A percentile compares a stretch with the other conserved stretches of the same genome.
These are phyloP conservation scores for Verticillium nubilum DNA, from an alignment of 2,329 filamentous ascomycete species.

Conservation along the genomic window DNA sequence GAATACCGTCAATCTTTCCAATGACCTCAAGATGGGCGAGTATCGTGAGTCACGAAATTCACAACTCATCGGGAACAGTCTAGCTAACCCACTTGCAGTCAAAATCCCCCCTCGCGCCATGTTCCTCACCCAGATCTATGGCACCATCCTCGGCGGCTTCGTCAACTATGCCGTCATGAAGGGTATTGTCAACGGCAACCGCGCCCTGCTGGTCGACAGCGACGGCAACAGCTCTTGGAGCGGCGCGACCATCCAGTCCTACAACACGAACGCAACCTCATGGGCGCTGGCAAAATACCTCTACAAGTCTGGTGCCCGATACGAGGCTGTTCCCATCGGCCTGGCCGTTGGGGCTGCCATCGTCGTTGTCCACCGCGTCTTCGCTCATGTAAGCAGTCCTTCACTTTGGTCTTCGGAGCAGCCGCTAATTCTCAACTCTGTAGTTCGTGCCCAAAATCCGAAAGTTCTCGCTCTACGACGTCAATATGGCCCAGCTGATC, in stretches of 20 bases:
- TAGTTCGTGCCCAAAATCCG: conserved; percentile 42
- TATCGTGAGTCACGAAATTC: conserved; percentile 34
- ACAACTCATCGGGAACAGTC: accelerated
- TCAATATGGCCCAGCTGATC: conserved; percentile 50
- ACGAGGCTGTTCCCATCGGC: conserved; percentile 44
- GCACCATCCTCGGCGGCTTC: conserved; percentile 46
- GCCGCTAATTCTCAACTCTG: neutral
- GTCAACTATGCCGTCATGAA: conserved; percentile 53
- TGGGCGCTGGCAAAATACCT: conserved; percentile 49
- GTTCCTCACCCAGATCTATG: conserved; percentile 52
- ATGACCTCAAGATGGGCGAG: conserved; percentile 53
- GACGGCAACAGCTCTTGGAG: conserved; percentile 48
- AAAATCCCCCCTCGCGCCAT: conserved; percentile 51
- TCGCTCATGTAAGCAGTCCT: conserved; percentile 29
- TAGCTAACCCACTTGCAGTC: conserved; percentile 23
- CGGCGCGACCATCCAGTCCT: conserved; percentile 43
- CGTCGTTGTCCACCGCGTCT: conserved; percentile 37
- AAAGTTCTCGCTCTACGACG: conserved; percentile 30
- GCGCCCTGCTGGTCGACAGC: conserved; percentile 36
- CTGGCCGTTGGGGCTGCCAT: conserved; percentile 39
- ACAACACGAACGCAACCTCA: conserved; percentile 40
- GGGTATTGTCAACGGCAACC: conserved; percentile 42
- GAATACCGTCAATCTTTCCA: conserved; percentile 43
- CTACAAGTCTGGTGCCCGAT: conserved; percentile 37
- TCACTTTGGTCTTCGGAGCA: neutral